Evolutionary conservation across 306 rosid species (phyloP).

Genomic region (Datisca glomerata): DNA sequence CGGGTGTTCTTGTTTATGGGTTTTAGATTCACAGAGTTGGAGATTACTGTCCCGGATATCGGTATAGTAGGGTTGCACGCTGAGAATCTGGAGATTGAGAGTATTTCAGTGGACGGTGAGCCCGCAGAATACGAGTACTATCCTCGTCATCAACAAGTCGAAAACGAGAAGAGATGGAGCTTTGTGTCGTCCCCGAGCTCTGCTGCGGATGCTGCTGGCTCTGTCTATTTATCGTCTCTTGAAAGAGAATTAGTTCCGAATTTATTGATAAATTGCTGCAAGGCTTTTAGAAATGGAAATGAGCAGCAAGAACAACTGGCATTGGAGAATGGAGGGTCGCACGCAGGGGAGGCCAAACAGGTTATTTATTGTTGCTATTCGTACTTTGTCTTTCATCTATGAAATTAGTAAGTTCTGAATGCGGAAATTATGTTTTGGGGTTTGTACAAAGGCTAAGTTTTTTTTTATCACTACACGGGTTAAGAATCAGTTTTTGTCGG

Average conservation of each 20-base stretch:
- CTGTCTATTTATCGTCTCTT: slow-evolving; percentile 47
- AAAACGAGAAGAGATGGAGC: slow-evolving; percentile 44
- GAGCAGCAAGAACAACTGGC: slow-evolving; percentile 49
- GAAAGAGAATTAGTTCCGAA: slow-evolving; percentile 71
- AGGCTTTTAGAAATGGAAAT: slow-evolving; percentile 43
- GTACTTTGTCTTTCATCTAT: slow-evolving; percentile 1
- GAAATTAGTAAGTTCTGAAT: background rate
- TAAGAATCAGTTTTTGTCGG: too few species aligned
- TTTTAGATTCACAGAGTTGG: slow-evolving; percentile 74
- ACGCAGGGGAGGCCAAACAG: slow-evolving; percentile 67
- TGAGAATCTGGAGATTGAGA: slow-evolving; percentile 76
- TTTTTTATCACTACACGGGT: too few species aligned
- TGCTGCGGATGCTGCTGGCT: slow-evolving; percentile 77
- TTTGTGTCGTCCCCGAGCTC: slow-evolving; percentile 43
- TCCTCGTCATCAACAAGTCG: slow-evolving; percentile 40
- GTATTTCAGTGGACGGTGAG: slow-evolving; percentile 85
- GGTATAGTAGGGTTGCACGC: slow-evolving; percentile 92
- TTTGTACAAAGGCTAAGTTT: too few species aligned
- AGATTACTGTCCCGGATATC: slow-evolving; percentile 79
- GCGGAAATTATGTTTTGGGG: too few species aligned
- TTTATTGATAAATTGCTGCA: slow-evolving; percentile 79
- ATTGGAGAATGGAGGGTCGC: slow-evolving; percentile 51
- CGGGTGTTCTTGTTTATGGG: background rate
- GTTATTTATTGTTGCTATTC: slow-evolving; percentile 36
- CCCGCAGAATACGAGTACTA: slow-evolving; percentile 75